Evolutionary conservation across 2,329 filamentous ascomycete species (phyloP).

Genomic region (Neurospora crassa): DNA sequence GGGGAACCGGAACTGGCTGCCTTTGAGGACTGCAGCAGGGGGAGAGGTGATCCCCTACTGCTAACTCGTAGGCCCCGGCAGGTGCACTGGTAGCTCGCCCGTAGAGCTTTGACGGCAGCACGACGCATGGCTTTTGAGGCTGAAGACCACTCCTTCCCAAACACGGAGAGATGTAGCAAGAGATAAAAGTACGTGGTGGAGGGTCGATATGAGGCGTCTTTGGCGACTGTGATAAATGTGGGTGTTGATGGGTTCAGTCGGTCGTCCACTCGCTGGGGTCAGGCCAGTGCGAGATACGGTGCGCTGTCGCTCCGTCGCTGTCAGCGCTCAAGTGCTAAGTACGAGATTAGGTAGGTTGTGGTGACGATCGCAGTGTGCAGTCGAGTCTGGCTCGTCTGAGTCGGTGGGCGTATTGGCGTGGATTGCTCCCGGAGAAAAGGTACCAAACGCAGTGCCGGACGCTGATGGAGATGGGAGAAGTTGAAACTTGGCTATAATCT

Average conservation of each 20-base stretch:
- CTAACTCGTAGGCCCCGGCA: conserved; percentile 49
- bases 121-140: conserved; percentile 55
- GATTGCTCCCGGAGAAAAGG: not conserved
- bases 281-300: not conserved
- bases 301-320: not conserved
- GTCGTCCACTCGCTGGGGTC: not conserved
- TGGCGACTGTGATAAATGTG: not conserved
- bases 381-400: not conserved
- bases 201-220: not conserved
- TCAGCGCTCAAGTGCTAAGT: not conserved
- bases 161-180: not conserved
- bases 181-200: not conserved
- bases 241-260: not conserved
- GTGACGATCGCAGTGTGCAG: not conserved
- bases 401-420: not conserved
- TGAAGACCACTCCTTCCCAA: conserved; percentile 7
- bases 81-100: conserved; percentile 56
- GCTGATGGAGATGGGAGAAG: not conserved
- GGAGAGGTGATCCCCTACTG: conserved; percentile 31
- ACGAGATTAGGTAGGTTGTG: not conserved
- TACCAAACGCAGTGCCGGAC: not conserved
- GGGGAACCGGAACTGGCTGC: conserved; percentile 14
- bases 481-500: not conserved
- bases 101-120: conserved; percentile 56
- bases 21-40: conserved; percentile 15